Evolutionary conservation across 805 yeast species (phyloP), one percentile per base, ranked within the genome.

Genomic region (Candida taoyuanica): DNA sequence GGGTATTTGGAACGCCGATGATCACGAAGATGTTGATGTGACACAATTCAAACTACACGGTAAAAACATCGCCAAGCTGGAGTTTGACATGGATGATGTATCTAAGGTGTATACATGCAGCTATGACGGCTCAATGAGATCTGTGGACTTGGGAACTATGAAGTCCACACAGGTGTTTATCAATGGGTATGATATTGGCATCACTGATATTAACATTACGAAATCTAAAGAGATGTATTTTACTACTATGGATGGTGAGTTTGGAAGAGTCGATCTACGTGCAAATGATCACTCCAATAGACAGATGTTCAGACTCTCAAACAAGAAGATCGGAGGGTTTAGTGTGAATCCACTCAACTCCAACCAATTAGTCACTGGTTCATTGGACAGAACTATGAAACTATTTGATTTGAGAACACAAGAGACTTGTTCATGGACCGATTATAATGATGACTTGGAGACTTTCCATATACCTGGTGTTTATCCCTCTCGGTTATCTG

Each of bases 251-350:
- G 68, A 73, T 5, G 98, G 98, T 2, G 80, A 80, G 41, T 82
- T 91, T 57, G 78, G 85, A 16, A 70, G 67, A n/a, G 70, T 81
- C 43, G 98, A 91, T 57, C 37, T 78, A 11, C 67, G 98, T 46
- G 60, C 67, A 14, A 50, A 52, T 23, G 68, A 69, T 34, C 66
- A 64, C 42, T 47, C 60, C 3, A 50, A 51, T 23, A 44, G 49
- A 15, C 47, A 55, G 11, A 42, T 50, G 3, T 36, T 50, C 31
- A 68, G 94, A 46, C 59, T 89, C 13, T 86, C 89, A 40, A 94
- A 85, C 53, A 89, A 91, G 56, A 93, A 93, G 56, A 89, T 93
- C 39, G 98, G 98, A 0, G 87, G 94, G 1, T 86, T 93, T 59
- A 56, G 81, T 1, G 73, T 86, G 14, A 87, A 87, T 51, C 98